A percentile compares a stretch with the other conserved stretches of the same genome.
Evolutionary conservation across 2,329 filamentous ascomycete genomes (phyloP).

Genomic region (Madurella fahalii): DNA sequence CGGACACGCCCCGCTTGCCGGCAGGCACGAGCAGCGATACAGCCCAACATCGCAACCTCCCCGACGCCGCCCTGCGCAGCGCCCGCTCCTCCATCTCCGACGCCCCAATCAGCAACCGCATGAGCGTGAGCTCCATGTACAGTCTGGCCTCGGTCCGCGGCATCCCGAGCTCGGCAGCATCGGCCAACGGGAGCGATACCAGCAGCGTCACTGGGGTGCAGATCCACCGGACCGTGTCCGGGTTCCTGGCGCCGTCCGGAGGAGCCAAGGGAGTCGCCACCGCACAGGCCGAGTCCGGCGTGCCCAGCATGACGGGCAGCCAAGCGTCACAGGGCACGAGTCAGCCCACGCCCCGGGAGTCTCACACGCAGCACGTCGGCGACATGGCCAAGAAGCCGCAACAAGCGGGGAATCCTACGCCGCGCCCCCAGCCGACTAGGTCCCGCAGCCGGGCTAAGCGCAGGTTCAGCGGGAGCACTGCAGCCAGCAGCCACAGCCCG

Average conservation of each 20-base stretch:
- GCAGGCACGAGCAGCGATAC: slow-evolving; percentile 28
- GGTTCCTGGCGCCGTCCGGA: slow-evolving; percentile 43
- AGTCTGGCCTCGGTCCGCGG: slow-evolving; percentile 61
- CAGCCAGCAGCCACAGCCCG: slow-evolving; percentile 75
- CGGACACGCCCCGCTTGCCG: slow-evolving; percentile 45
- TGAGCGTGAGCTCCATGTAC: slow-evolving; percentile 70
- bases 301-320: slow-evolving; percentile 47
- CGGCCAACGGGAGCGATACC: slow-evolving; percentile 51
- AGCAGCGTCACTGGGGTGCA: slow-evolving; percentile 29
- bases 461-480: slow-evolving; percentile 76
- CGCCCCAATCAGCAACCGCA: slow-evolving; percentile 52
- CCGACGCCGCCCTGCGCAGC: slow-evolving; percentile 45
- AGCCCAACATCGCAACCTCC: slow-evolving; percentile 35
- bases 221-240: slow-evolving; percentile 40
- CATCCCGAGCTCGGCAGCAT: slow-evolving; percentile 48
- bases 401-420: slow-evolving; percentile 7
- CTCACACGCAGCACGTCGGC: slow-evolving; percentile 34
- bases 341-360: slow-evolving; percentile 44
- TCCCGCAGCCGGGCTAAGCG: slow-evolving; percentile 68
- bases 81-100: slow-evolving; percentile 48
- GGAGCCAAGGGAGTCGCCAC: slow-evolving; percentile 36
- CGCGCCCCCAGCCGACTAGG: slow-evolving; percentile 47
- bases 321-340: slow-evolving; percentile 43
- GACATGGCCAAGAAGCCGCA: slow-evolving; percentile 44
- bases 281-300: slow-evolving; percentile 47